phyloP scores from a whole-genome alignment of 2,329 filamentous ascomycete species.

The Hypocreales sp. region DNA sequence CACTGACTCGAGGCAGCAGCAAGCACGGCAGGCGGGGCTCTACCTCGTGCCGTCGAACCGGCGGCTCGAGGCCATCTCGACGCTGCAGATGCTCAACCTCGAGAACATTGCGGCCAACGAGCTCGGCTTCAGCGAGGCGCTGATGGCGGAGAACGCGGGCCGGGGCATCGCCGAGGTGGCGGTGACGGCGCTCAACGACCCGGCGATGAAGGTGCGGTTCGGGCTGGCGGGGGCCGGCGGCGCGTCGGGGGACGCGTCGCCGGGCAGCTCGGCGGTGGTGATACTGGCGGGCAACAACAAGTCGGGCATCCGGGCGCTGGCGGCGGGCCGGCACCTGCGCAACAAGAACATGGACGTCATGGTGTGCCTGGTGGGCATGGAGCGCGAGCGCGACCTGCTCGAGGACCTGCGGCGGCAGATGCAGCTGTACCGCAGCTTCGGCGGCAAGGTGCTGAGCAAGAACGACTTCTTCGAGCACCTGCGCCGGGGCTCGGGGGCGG shows the following conservation, averaged over 20 bases:
- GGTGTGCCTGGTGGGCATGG: conserved; percentile 70
- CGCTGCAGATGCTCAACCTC: conserved; percentile 79
- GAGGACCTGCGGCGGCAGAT: conserved; percentile 71
- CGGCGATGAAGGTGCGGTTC: conserved; percentile 38
- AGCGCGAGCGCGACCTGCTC: conserved; percentile 66
- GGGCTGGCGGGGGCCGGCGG: conserved; percentile 24
- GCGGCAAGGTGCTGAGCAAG: conserved; percentile 54
- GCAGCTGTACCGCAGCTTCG: conserved; percentile 69
- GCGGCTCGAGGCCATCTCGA: conserved; percentile 46
- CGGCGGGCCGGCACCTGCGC: conserved; percentile 72
- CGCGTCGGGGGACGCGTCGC: conserved; percentile 12
- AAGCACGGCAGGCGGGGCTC: conserved; percentile 27
- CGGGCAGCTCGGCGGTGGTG: conserved; percentile 33
- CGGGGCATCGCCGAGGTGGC: conserved; percentile 78
- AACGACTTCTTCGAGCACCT: conserved; percentile 45
- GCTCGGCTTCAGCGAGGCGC: conserved; percentile 71
- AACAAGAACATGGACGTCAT: conserved; percentile 71
- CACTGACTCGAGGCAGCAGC: conserved; percentile 19
- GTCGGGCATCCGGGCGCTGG: conserved; percentile 69
- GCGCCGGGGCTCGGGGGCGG: conserved; percentile 25
- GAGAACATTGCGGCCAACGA: conserved; percentile 85
- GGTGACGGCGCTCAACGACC: conserved; percentile 49
- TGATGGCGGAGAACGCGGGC: conserved; percentile 85
- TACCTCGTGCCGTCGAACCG: conserved; percentile 39
- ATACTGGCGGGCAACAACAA: conserved; percentile 94